phyloP scores from a whole-genome alignment of 257 asterid genomes.

The Lavandula angustifolia region DNA sequence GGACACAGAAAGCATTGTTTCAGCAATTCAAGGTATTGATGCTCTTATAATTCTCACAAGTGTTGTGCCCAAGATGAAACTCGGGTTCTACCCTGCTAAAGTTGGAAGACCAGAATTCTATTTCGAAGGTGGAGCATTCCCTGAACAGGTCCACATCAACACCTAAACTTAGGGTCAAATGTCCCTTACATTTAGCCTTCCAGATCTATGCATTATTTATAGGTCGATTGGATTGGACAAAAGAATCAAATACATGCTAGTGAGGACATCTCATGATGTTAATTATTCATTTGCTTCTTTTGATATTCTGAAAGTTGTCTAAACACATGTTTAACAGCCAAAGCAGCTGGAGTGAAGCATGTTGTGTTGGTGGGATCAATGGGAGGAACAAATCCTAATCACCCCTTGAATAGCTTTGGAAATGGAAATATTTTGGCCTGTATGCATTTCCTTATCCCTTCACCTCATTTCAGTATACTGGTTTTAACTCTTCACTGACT shows the following conservation, averaged over 20 bases:
- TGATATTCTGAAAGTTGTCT: too few species aligned
- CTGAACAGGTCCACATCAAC: constrained; percentile 67
- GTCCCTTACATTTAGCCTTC: too few species aligned
- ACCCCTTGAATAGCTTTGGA: constrained; percentile 80
- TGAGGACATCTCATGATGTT: too few species aligned
- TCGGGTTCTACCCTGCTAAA: constrained; percentile 72
- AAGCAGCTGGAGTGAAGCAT: too few species aligned
- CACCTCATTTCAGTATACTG: background rate
- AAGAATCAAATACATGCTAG: too few species aligned
- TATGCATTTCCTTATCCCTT: background rate
- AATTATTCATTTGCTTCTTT: too few species aligned
- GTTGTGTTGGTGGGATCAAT: constrained; percentile 92
- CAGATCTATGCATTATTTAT: too few species aligned
- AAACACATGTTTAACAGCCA: too few species aligned
- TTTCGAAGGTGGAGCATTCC: constrained; percentile 78
- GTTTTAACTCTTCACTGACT: background rate
- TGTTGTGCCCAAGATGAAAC: constrained; percentile 92
- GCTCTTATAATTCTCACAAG: constrained; percentile 89
- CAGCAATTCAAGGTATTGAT: too few species aligned
- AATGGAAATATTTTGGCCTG: constrained; percentile 91
- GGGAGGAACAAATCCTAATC: constrained; percentile 81
- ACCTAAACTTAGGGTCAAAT: constrained; percentile 4
- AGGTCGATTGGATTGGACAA: too few species aligned
- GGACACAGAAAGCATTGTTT: constrained; percentile 52
- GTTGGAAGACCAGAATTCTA: constrained; percentile 93